phyloP scores from a whole-genome alignment of 1,139 yeast species.

The Saccharomyces pastorianus region DNA sequence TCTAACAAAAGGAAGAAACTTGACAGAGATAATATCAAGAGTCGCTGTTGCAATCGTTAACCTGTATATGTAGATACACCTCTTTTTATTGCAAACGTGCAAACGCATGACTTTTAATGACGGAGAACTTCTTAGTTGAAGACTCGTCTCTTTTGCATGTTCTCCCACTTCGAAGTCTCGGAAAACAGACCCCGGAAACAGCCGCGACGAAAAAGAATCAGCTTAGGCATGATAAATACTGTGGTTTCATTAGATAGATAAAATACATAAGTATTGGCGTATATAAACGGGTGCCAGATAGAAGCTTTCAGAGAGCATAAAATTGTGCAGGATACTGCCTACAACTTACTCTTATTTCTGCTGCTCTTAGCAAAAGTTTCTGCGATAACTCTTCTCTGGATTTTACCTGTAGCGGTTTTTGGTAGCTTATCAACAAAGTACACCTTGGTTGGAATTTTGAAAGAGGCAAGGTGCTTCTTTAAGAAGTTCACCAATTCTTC shows the following conservation, averaged over 20 bases:
- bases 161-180: conserved; percentile 1
- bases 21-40: not conserved
- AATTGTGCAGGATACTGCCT: not conserved
- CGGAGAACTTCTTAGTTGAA: not conserved
- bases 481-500: conserved; percentile 41
- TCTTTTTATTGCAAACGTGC: not conserved
- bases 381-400: conserved; percentile 55
- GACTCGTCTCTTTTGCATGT: not conserved
- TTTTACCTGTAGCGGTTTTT: conserved; percentile 66
- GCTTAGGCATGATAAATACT: not conserved
- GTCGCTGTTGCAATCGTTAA: not conserved
- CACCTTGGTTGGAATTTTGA: conserved; percentile 50
- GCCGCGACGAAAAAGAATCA: not conserved
- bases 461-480: conserved; percentile 40
- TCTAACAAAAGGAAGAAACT: not conserved
- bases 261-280: not conserved
- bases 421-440: conserved; percentile 55
- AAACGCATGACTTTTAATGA: not conserved
- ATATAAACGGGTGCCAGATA: not conserved
- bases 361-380: conserved; percentile 29
- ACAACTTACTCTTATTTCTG: conserved; percentile 32
- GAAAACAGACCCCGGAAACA: conserved; percentile 1
- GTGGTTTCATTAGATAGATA: not conserved
- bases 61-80: not conserved
- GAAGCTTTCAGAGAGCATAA: not conserved